Evolutionary conservation across 345 rosid genomes (phyloP), one percentile per base, ranked within the genome.

Genomic region (Kernera saxatilis): DNA sequence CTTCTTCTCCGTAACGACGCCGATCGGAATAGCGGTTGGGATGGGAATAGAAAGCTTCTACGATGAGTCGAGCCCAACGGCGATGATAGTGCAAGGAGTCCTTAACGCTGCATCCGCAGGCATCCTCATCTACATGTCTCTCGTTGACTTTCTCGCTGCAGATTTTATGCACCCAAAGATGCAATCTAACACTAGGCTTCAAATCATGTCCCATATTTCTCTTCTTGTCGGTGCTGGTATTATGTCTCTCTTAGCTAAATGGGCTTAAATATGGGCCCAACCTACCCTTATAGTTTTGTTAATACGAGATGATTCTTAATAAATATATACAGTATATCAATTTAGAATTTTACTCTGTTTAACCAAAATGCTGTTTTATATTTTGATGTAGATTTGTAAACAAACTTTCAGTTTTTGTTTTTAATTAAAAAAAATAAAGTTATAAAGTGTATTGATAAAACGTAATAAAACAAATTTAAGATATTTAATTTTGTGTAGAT

Each of bases 91-190:
- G 6, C 79, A 83, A 56, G 96, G 92, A 3, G 26, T 81, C 1
- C 71, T 87, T 0, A 75, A 87, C 51, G 64, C 93, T 3, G 86
- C 88, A 15, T 79, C 89, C 0, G 85, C 91, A 0, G 93, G 93
- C 33, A 85, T 89, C 32, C 78, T 89, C 21, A 89, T 86, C 3
- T 85, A 87, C 49, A 85, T 85, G 96, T 84, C 93, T 10, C 79
- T 89, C 1, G 96, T 89, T 4, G 90, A 87, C 67, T 84, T 89
- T 66, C 79, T 87, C 8, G 91, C 91, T 5, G 72, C 79, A 2
- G 91, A 85, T 51, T 82, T 85, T 52, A 69, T 79, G 88, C 84
- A 67, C 40, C 80, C 86, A 3, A 82, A 73, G 49, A 35, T 87
- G 85, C 81, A 75, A 60, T 55, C 49, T 55, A 84, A 77, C 65